phyloP scores from a whole-genome alignment of 2,329 filamentous ascomycete genomes.

The Trichoderma brevicompactum region DNA sequence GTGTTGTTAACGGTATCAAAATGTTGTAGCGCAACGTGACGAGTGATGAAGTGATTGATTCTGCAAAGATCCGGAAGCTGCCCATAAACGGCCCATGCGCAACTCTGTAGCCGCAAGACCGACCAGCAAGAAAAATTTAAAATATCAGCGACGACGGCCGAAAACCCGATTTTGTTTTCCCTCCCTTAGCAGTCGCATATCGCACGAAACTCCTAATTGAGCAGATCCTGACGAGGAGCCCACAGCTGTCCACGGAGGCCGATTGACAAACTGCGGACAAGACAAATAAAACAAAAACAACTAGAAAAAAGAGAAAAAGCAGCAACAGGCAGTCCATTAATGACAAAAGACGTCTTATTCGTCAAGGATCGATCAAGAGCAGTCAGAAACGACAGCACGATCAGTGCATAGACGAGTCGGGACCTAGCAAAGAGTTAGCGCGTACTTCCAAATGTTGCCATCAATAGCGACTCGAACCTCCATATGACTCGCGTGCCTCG shows the following conservation, averaged over 20 bases:
- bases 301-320: constrained; percentile 33
- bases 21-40: constrained; percentile 45
- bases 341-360: constrained; percentile 29
- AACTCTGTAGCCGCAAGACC: constrained; percentile 45
- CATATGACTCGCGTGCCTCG: constrained; percentile 51
- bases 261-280: constrained; percentile 37
- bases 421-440: constrained; percentile 31
- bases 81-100: constrained; percentile 45
- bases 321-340: constrained; percentile 38
- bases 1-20: constrained; percentile 45
- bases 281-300: constrained; percentile 33
- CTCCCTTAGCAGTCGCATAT: constrained; percentile 45
- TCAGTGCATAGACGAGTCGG: constrained; percentile 21
- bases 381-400: constrained; percentile 17
- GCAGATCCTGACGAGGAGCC: constrained; percentile 40
- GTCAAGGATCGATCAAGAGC: constrained; percentile 21
- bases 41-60: constrained; percentile 48
- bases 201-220: constrained; percentile 45
- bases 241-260: constrained; percentile 39
- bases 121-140: constrained; percentile 42
- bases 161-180: constrained; percentile 43
- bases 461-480: constrained; percentile 44
- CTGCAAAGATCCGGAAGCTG: constrained; percentile 47
- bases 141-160: constrained; percentile 42
- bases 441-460: constrained; percentile 30